phyloP scores from a whole-genome alignment of 176 grass and related monocot genomes.

The Cenchrus americanus region DNA sequence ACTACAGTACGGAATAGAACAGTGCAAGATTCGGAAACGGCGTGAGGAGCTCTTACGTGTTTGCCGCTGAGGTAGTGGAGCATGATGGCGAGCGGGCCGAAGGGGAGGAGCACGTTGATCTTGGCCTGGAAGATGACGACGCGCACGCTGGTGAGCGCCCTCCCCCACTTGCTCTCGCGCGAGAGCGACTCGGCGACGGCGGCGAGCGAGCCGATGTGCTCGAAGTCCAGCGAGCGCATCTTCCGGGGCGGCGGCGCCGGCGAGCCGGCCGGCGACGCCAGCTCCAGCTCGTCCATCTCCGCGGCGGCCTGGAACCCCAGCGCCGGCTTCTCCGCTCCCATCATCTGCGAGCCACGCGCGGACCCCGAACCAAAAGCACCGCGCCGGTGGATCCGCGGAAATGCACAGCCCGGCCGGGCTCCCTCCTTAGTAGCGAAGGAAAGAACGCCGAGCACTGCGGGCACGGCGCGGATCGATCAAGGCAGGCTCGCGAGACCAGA shows the following conservation, averaged over 20 bases:
- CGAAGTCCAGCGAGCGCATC: conserved; percentile 81
- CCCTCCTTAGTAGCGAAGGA: not conserved
- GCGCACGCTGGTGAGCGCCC: conserved; percentile 71
- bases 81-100: conserved; percentile 87
- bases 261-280: conserved; percentile 30
- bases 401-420: not conserved
- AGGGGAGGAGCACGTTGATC: conserved; percentile 90
- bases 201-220: conserved; percentile 90
- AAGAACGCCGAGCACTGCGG: not conserved
- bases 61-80: conserved; percentile 84
- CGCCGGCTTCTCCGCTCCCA: conserved; percentile 64
- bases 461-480: not conserved
- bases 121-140: conserved; percentile 88
- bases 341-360: conserved; percentile 55
- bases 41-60: conserved; percentile 55
- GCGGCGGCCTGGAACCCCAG: conserved; percentile 54
- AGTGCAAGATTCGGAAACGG: not conserved
- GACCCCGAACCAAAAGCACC: conserved; percentile 3
- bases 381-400: conserved; percentile 13
- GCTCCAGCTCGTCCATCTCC: conserved; percentile 37
- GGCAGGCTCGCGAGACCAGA: not conserved
- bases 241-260: conserved; percentile 47
- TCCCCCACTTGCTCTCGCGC: conserved; percentile 60
- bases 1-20: not conserved
- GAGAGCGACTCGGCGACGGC: conserved; percentile 70